Conservation (phyloP, 2,329 filamentous ascomycete species). For the Trichoderma oligosporum region DNA sequence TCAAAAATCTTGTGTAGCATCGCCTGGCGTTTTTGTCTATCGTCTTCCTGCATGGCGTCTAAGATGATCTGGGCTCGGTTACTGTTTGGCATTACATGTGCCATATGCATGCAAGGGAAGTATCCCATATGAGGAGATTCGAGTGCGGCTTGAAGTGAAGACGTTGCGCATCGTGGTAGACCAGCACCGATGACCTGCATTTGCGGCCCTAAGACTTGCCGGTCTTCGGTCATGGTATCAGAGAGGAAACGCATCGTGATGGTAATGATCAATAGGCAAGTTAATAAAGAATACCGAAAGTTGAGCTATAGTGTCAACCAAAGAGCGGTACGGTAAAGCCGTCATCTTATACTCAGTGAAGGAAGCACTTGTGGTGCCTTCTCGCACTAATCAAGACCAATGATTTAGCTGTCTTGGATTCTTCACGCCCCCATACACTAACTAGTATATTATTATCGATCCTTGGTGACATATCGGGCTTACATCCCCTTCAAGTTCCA, state of each 20-base stretch:
- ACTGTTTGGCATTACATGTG: constrained; percentile 27
- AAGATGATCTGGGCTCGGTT: constrained; percentile 27
- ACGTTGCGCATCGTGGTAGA: constrained; percentile 36
- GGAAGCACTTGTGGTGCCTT: background rate
- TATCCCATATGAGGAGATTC: constrained; percentile 29
- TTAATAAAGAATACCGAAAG: background rate
- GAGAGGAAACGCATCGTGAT: constrained; percentile 24
- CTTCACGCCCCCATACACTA: background rate
- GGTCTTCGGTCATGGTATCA: constrained; percentile 21
- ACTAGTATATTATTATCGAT: too few relatives aligned
- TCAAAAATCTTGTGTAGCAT: constrained; percentile 32
- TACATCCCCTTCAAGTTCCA: too few relatives aligned
- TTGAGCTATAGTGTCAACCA: background rate
- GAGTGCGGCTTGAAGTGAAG: constrained; percentile 35
- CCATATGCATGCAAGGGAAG: constrained; percentile 35
- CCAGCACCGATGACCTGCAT: constrained; percentile 31
- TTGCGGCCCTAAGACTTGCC: constrained; percentile 19
- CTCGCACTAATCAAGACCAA: background rate
- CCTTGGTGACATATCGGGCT: too few relatives aligned
- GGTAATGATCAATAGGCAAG: background rate
- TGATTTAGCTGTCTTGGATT: background rate
- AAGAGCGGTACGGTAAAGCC: background rate
- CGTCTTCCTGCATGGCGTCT: constrained; percentile 28
- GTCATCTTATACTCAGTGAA: background rate
- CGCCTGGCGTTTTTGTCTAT: constrained; percentile 29